These are phyloP conservation scores for Teratosphaeria gauchensis DNA, from an alignment of 2,329 filamentous ascomycete genomes.

Conservation along the genomic window DNA sequence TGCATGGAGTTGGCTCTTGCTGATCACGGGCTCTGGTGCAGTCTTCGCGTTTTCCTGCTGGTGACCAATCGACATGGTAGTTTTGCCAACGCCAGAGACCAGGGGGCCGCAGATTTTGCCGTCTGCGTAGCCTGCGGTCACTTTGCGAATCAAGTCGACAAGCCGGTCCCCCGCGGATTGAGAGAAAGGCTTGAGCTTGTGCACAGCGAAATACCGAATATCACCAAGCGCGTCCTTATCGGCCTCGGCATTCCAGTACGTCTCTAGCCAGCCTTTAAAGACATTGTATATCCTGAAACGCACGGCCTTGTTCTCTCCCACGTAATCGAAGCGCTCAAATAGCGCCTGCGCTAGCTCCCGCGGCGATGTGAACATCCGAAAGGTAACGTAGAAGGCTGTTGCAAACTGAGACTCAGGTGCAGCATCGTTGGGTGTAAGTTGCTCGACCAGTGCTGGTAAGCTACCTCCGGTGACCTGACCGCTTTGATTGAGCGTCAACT, in stretches of 20 bases:
- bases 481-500: conserved; percentile 88
- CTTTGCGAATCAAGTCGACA: conserved; percentile 67
- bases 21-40: conserved; percentile 59
- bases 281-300: conserved; percentile 88
- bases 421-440: conserved; percentile 82
- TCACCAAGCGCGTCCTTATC: conserved; percentile 66
- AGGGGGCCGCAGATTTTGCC: conserved; percentile 33
- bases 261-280: conserved; percentile 95
- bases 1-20: conserved; percentile 64
- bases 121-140: conserved; percentile 50
- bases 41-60: conserved; percentile 31
- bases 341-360: conserved; percentile 67
- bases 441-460: conserved; percentile 82
- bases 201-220: conserved; percentile 71
- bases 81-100: conserved; percentile 83
- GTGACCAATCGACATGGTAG: conserved; percentile 62
- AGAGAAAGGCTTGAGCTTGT: conserved; percentile 57
- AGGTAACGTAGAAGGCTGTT: conserved; percentile 91
- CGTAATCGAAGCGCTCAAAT: conserved; percentile 88
- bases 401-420: conserved; percentile 89
- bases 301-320: conserved; percentile 69
- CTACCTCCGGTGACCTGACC: conserved; percentile 91
- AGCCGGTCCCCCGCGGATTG: conserved; percentile 74
- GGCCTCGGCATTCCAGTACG: conserved; percentile 78
- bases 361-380: conserved; percentile 83